Conservation (phyloP, 148 eudicot genomes). For the Pharnaceum exiguum region DNA sequence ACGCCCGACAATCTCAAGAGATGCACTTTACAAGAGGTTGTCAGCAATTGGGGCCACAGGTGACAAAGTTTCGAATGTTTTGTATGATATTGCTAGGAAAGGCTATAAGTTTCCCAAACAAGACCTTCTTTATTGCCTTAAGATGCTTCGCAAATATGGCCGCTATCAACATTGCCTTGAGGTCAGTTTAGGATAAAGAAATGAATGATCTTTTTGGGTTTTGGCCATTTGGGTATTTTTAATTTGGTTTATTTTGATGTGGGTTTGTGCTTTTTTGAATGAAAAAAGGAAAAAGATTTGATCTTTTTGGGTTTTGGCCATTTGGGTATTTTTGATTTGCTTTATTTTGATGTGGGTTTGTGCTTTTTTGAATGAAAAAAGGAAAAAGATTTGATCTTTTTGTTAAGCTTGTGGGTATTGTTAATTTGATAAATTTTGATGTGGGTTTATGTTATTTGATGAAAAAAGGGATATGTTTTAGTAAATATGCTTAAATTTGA, state of each 20-base stretch:
- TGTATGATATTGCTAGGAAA: slow-evolving; percentile 12
- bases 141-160: slow-evolving; percentile 38
- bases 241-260: background rate
- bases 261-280: too few relatives aligned
- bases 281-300: background rate
- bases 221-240: background rate
- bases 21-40: slow-evolving; percentile 32
- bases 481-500: too few relatives aligned
- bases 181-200: slow-evolving; percentile 22
- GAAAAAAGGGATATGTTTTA: background rate
- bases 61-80: slow-evolving; percentile 30
- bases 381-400: background rate
- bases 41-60: slow-evolving; percentile 32
- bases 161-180: slow-evolving; percentile 41
- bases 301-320: background rate
- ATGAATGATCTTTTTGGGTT: background rate
- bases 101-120: background rate
- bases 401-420: background rate
- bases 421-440: background rate
- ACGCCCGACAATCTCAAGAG: background rate
- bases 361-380: background rate
- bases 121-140: slow-evolving; percentile 18
- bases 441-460: too few relatives aligned
- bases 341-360: too few relatives aligned
- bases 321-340: background rate